These are phyloP conservation scores for Drechmeria coniospora DNA, from an alignment of 2,329 filamentous ascomycete species.

Conservation along the genomic window DNA sequence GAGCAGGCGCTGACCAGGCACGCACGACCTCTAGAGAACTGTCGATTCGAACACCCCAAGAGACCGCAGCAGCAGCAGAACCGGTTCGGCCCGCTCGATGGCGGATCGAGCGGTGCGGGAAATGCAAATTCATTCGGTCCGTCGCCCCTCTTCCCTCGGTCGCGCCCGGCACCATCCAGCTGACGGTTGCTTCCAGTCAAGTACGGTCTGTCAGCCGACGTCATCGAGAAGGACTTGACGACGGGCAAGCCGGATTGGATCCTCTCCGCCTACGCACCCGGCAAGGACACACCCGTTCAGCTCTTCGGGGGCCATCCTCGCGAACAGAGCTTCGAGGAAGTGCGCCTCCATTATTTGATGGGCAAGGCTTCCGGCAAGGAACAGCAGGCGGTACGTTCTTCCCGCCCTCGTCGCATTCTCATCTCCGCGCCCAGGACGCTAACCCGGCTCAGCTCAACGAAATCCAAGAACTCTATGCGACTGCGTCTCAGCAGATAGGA, in stretches of 20 bases:
- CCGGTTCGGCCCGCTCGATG: conserved; percentile 39
- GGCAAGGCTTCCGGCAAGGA: conserved; percentile 45
- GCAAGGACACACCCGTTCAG: conserved; percentile 60
- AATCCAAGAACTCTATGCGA: conserved; percentile 44
- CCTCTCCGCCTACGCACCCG: conserved; percentile 72
- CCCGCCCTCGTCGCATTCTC: neutral
- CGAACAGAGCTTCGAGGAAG: conserved; percentile 81
- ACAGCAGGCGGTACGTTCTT: conserved; percentile 30
- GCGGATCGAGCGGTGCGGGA: conserved; percentile 12
- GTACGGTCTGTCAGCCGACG: conserved; percentile 40
- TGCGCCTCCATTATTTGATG: conserved; percentile 56
- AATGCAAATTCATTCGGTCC: conserved; percentile 10
- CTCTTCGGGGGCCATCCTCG: conserved; percentile 65
- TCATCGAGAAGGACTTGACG: conserved; percentile 51
- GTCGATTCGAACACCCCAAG: conserved; percentile 37
- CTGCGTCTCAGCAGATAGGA: conserved; percentile 56
- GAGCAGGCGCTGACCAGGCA: neutral
- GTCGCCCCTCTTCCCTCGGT: neutral
- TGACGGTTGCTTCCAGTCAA: conserved; percentile 10
- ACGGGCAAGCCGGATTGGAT: conserved; percentile 69
- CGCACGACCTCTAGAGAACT: conserved; percentile 24
- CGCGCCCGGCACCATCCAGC: neutral
- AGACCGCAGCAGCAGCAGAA: conserved; percentile 26
- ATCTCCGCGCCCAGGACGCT: conserved; percentile 6
- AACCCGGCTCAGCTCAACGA: conserved; percentile 35